These are phyloP conservation scores for Ceratocystis albifundus DNA, from an alignment of 2,329 filamentous ascomycete genomes.

Conservation along the genomic window DNA sequence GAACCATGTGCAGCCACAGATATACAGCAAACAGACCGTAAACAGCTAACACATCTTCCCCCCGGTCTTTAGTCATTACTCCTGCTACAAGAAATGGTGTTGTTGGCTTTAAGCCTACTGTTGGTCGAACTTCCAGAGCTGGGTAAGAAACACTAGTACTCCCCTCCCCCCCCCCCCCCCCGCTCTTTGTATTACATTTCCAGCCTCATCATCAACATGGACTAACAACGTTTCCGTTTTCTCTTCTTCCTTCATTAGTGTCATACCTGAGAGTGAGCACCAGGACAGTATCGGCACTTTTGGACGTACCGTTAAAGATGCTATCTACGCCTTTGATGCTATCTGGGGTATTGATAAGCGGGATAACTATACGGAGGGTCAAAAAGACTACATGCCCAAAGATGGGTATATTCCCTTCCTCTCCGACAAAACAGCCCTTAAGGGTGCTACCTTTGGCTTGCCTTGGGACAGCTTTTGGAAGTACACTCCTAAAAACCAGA, in stretches of 20 bases:
- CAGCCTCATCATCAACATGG: too few species aligned
- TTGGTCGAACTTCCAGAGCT: slow-evolving; percentile 55
- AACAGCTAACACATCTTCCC: too few species aligned
- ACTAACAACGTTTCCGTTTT: neutral
- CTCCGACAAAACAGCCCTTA: slow-evolving; percentile 41
- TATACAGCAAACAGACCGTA: neutral
- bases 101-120: slow-evolving; percentile 65
- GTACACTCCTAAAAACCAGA: slow-evolving; percentile 45
- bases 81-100: slow-evolving; percentile 58
- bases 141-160: slow-evolving; percentile 26
- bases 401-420: slow-evolving; percentile 49
- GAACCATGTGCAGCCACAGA: neutral
- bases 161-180: too few species aligned
- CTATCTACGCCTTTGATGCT: slow-evolving; percentile 51
- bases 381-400: slow-evolving; percentile 42
- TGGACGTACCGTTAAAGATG: slow-evolving; percentile 57
- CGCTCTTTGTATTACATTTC: neutral
- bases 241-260: slow-evolving; percentile 25
- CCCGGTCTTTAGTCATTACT: slow-evolving; percentile 44
- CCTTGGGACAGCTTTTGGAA: slow-evolving; percentile 64
- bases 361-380: slow-evolving; percentile 55
- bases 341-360: slow-evolving; percentile 53
- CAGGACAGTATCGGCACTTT: slow-evolving; percentile 61
- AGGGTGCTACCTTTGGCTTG: slow-evolving; percentile 54
- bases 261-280: slow-evolving; percentile 55